Percentiles rank a stretch among this genome's conserved stretches.
These are phyloP conservation scores for Bertia moriformis DNA, from an alignment of 2,329 filamentous ascomycete genomes.

Conservation along the genomic window DNA sequence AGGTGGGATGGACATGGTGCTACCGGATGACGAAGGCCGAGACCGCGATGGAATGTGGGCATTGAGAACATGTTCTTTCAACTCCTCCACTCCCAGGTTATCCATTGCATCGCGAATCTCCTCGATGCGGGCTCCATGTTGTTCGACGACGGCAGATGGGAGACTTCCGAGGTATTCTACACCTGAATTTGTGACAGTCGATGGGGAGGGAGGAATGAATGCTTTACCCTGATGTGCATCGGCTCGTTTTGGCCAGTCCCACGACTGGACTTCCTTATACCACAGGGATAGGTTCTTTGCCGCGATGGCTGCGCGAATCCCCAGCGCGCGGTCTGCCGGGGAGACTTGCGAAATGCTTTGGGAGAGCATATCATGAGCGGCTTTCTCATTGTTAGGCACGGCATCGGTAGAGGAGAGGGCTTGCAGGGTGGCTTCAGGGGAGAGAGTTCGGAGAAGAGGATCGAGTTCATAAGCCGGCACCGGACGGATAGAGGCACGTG, in stretches of 20 bases:
- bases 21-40: background rate
- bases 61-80: conserved; percentile 1
- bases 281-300: background rate
- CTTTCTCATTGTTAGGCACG: background rate
- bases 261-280: background rate
- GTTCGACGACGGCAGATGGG: background rate
- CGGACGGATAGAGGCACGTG: too few relatives aligned
- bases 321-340: background rate
- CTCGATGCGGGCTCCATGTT: background rate
- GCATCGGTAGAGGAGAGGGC: background rate
- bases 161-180: background rate
- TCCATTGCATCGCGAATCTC: conserved; percentile 1
- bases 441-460: background rate
- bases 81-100: background rate
- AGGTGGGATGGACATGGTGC: background rate
- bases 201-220: background rate
- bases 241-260: background rate
- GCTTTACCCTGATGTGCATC: background rate
- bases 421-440: background rate
- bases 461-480: background rate
- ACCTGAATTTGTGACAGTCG: background rate
- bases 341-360: background rate
- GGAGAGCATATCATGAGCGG: background rate
- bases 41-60: conserved; percentile 1
- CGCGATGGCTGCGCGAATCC: background rate